Evolutionary conservation across 176 grass and related monocot species (phyloP).

Genomic region (Avena atlantica): DNA sequence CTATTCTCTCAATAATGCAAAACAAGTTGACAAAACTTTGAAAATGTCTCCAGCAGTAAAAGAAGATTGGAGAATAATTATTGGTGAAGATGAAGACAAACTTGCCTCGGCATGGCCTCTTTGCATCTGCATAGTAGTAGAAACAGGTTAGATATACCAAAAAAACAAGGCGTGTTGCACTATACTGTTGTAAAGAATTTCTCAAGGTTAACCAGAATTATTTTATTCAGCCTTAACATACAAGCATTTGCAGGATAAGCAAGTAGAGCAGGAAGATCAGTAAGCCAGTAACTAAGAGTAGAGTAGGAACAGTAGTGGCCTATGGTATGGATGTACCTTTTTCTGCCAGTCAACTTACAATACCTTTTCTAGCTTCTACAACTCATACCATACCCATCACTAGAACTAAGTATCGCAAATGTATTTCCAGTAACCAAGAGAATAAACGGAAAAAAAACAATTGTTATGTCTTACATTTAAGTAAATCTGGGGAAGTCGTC

Average conservation of each 20-base stretch:
- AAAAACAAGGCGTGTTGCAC: constrained; percentile 25
- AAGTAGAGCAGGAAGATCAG: not conserved
- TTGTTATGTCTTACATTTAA: constrained; percentile 73
- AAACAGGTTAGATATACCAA: constrained; percentile 32
- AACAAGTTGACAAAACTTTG: constrained; percentile 15
- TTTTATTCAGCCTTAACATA: not conserved
- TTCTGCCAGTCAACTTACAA: no score
- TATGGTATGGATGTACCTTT: not conserved
- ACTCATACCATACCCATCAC: no score
- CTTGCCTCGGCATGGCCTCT: constrained; percentile 89
- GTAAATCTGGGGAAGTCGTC: constrained; percentile 74
- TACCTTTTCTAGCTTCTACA: no score
- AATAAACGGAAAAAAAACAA: not conserved
- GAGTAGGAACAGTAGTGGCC: not conserved
- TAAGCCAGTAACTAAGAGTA: constrained; percentile 10
- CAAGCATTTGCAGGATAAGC: not conserved
- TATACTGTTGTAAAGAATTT: constrained; percentile 27
- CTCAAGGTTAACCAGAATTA: constrained; percentile 9
- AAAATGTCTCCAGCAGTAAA: constrained; percentile 15
- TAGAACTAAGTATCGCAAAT: no score
- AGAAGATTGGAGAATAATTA: constrained; percentile 21
- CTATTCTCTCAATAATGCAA: not conserved
- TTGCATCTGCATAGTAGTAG: constrained; percentile 78
- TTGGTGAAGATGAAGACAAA: not conserved
- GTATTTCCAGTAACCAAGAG: no score